Evolutionary conservation across 1,284 basidiomycete genomes (phyloP).

Genomic region (Puccinia horiana): DNA sequence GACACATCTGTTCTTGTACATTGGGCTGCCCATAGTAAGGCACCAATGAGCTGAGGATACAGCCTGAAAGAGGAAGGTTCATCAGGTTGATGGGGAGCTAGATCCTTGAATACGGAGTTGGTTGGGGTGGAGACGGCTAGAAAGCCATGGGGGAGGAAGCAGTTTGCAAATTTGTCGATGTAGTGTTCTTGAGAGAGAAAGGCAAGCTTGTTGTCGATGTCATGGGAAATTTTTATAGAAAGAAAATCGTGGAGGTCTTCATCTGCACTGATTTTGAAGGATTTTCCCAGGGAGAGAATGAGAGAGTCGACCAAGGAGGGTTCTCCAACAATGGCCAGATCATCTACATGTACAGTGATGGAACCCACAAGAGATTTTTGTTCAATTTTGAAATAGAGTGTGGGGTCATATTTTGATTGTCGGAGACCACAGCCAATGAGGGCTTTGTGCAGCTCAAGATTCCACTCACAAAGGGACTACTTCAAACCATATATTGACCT

Average conservation of each 20-base stretch:
- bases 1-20: background rate
- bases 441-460: background rate
- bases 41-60: background rate
- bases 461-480: background rate
- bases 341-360: background rate
- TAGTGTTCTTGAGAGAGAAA: constrained; percentile 9
- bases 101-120: background rate
- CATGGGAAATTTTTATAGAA: background rate
- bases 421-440: background rate
- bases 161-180: background rate
- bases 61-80: background rate
- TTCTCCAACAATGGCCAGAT: background rate
- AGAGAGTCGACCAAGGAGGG: background rate
- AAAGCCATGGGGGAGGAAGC: background rate
- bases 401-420: background rate
- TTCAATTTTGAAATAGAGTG: background rate
- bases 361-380: background rate
- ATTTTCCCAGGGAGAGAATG: background rate
- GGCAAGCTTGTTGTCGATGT: background rate
- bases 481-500: constrained; percentile 12
- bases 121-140: background rate
- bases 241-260: background rate
- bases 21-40: background rate
- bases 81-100: background rate
- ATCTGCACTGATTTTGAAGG: background rate